Conservation (phyloP, 2,329 filamentous ascomycete genomes). For the Teratosphaeriaceae sp. region DNA sequence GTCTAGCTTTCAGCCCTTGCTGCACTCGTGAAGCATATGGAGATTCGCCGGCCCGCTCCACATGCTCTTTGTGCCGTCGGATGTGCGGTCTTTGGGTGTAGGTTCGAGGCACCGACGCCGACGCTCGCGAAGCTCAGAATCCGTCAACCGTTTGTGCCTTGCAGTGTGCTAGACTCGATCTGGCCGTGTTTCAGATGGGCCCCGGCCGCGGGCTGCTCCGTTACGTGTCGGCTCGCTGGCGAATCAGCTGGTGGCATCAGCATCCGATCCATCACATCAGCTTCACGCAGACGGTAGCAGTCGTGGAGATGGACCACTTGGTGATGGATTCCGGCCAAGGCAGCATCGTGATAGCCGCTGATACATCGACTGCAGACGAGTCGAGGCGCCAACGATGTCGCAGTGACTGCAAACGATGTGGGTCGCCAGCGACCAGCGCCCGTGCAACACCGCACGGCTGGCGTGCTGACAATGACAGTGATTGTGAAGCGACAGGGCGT, state of each 20-base stretch:
- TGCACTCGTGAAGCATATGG: conserved; percentile 5
- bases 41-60: background rate
- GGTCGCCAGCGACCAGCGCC: no score
- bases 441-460: no score
- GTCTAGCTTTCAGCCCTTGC: conserved; percentile 1
- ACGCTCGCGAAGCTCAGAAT: background rate
- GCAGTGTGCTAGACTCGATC: background rate
- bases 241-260: background rate
- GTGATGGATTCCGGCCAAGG: no score
- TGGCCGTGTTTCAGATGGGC: background rate
- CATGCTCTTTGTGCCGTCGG: background rate
- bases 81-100: background rate
- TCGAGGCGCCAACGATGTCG: background rate
- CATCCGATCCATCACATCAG: background rate
- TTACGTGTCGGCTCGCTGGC: background rate
- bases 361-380: background rate
- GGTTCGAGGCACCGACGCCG: background rate
- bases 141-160: background rate
- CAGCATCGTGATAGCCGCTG: no score
- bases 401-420: background rate
- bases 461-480: background rate
- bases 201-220: no score
- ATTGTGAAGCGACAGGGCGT: background rate
- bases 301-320: no score
- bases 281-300: no score